Conservation (phyloP, 768 basidiomycete genomes). For the Agaricus blazei region DNA sequence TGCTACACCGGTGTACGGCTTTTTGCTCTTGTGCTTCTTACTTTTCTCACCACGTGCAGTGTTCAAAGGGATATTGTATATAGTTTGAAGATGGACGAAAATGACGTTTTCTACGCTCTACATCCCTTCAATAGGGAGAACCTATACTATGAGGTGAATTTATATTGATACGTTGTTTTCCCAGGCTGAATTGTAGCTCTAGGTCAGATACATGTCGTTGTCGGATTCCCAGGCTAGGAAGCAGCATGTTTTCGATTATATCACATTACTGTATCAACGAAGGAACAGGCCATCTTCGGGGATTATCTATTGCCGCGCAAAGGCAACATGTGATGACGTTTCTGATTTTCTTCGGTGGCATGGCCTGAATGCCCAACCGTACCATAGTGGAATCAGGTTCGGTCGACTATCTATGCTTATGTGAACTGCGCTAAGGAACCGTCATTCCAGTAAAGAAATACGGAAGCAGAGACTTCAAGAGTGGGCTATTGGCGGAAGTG, state of each 20-base stretch:
- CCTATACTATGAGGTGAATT: slow-evolving; percentile 71
- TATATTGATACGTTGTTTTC: background rate
- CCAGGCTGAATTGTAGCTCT: background rate
- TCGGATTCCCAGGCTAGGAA: slow-evolving; percentile 50
- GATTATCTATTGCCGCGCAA: slow-evolving; percentile 74
- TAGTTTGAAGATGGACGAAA: slow-evolving; percentile 54
- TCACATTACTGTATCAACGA: slow-evolving; percentile 54
- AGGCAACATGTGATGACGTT: slow-evolving; percentile 62
- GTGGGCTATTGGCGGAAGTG: slow-evolving; percentile 49
- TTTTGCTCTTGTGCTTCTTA: background rate
- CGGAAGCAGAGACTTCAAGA: slow-evolving; percentile 59
- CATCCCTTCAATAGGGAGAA: slow-evolving; percentile 82
- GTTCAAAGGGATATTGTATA: slow-evolving; percentile 71
- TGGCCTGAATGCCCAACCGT: slow-evolving; percentile 64
- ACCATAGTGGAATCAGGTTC: slow-evolving; percentile 69
- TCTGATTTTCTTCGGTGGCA: slow-evolving; percentile 58
- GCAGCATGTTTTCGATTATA: slow-evolving; percentile 62
- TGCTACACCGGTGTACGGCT: slow-evolving; percentile 61
- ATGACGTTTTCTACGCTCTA: slow-evolving; percentile 54
- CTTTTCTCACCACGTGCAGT: slow-evolving; percentile 27
- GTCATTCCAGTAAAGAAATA: slow-evolving; percentile 30
- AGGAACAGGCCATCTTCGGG: slow-evolving; percentile 60
- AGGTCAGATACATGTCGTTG: slow-evolving; percentile 64
- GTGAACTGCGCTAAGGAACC: background rate
- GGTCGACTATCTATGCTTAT: slow-evolving; percentile 9